Evolutionary conservation across 805 yeast genomes (phyloP).

Genomic region (Kregervanrija pseudodelftensis): DNA sequence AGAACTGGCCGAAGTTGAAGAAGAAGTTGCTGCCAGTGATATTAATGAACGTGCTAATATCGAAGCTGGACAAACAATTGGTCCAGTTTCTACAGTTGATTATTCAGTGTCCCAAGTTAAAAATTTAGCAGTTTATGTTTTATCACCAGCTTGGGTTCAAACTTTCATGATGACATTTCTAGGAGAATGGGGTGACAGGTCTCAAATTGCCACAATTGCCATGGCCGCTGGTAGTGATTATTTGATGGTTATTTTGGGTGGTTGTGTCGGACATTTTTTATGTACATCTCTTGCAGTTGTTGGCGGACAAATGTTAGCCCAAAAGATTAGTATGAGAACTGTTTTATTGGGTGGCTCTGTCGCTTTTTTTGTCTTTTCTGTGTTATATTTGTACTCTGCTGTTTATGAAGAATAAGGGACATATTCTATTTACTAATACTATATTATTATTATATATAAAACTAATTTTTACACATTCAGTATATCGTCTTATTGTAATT

Average conservation of each 20-base stretch:
- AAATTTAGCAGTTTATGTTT: slow-evolving; percentile 51
- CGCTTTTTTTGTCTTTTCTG: slow-evolving; percentile 78
- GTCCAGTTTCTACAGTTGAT: background rate
- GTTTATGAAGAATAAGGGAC: slow-evolving; percentile 22
- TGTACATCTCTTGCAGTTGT: slow-evolving; percentile 89
- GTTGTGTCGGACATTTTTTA: slow-evolving; percentile 78
- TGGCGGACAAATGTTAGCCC: slow-evolving; percentile 88
- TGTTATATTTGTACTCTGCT: slow-evolving; percentile 74
- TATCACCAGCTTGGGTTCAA: slow-evolving; percentile 90
- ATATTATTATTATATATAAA: slow-evolving; percentile 11
- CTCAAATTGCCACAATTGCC: slow-evolving; percentile 96
- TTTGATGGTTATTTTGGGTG: slow-evolving; percentile 84
- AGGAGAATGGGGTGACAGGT: slow-evolving; percentile 99
- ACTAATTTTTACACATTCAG: slow-evolving; percentile 11
- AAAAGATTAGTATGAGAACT: slow-evolving; percentile 82
- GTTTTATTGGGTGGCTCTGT: slow-evolving; percentile 87
- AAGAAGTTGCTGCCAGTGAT: slow-evolving; percentile 68
- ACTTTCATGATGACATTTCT: slow-evolving; percentile 92
- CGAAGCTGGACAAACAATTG: slow-evolving; percentile 58
- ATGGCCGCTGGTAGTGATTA: slow-evolving; percentile 97
- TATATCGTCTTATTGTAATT: slow-evolving; percentile 27
- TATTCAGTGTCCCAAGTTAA: slow-evolving; percentile 30
- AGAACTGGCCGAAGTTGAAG: slow-evolving; percentile 95
- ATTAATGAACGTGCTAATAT: slow-evolving; percentile 43
- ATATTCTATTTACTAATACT: background rate